phyloP scores from a whole-genome alignment of 805 yeast genomes.

The Yarrowia sp. region DNA sequence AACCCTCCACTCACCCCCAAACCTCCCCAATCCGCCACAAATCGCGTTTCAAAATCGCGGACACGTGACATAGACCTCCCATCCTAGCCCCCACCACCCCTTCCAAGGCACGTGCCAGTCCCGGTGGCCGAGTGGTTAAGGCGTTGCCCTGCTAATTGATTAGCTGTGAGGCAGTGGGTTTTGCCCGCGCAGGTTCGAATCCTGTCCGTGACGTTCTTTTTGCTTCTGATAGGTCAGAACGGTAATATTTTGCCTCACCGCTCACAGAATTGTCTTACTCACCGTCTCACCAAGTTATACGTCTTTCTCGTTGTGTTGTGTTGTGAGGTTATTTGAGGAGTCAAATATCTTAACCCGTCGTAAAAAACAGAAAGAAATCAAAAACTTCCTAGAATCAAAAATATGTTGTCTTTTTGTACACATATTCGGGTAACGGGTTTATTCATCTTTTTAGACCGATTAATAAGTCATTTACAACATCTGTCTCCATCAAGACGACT shows the following conservation, averaged over 20 bases:
- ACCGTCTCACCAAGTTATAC: too few relatives aligned
- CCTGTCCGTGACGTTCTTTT: constrained; percentile 83
- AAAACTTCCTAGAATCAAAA: too few relatives aligned
- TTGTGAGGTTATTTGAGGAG: too few relatives aligned
- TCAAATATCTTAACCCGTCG: too few relatives aligned
- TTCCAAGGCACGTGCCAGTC: neutral
- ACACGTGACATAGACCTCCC: neutral
- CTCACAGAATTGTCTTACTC: neutral
- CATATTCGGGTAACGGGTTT: too few relatives aligned
- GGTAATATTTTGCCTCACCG: too few relatives aligned
- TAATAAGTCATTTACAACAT: too few relatives aligned
- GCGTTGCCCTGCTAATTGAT: constrained; percentile 24
- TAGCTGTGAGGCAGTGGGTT: constrained; percentile 64
- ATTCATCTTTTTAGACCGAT: too few relatives aligned
- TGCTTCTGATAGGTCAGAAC: neutral
- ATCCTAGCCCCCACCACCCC: neutral
- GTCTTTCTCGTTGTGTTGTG: too few relatives aligned
- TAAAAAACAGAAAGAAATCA: too few relatives aligned
- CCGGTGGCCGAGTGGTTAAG: constrained; percentile 26
- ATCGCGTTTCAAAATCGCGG: neutral
- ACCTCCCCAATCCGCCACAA: neutral
- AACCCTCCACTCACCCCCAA: neutral
- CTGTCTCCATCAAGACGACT: too few relatives aligned
- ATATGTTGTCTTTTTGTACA: too few relatives aligned
- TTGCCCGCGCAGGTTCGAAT: constrained; percentile 99